phyloP scores from a whole-genome alignment of 129 eudicot genomes.

The Logfia minima region DNA sequence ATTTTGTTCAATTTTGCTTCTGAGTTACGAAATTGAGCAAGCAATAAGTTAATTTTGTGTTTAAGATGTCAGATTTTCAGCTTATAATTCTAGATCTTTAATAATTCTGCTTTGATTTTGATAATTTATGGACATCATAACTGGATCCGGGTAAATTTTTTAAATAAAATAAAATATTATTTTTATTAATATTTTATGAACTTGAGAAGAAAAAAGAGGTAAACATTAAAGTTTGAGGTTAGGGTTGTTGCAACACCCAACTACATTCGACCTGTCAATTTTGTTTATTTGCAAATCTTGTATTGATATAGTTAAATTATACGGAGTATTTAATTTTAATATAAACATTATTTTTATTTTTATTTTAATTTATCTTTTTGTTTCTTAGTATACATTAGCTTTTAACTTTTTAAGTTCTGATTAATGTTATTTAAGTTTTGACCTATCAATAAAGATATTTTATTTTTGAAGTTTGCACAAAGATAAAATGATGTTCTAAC shows the following conservation, averaged over 20 bases:
- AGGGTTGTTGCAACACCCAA: not conserved
- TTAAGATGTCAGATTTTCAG: not conserved
- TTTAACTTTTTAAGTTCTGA: too few species aligned
- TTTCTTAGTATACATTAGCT: not conserved
- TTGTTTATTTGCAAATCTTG: too few species aligned
- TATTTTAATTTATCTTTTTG: too few species aligned
- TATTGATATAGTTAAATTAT: too few species aligned
- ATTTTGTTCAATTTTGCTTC: not conserved
- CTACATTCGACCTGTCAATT: not conserved
- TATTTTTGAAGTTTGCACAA: not conserved
- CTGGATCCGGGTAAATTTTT: not conserved
- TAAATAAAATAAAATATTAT: too few species aligned
- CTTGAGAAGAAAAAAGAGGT: not conserved
- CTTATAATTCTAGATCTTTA: not conserved
- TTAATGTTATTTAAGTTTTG: not conserved
- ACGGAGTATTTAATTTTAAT: too few species aligned
- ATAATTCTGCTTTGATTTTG: not conserved
- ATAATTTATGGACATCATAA: not conserved
- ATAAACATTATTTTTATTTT: too few species aligned
- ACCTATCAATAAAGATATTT: too few species aligned
- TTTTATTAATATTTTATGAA: not conserved
- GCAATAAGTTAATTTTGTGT: not conserved
- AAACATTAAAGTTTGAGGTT: conserved; percentile 17
- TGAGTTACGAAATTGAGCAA: not conserved
- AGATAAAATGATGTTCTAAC: not conserved